Base-by-base conservation (phyloP, 176 grass and related monocot genomes). In the Triticum timopheevii region DNA sequence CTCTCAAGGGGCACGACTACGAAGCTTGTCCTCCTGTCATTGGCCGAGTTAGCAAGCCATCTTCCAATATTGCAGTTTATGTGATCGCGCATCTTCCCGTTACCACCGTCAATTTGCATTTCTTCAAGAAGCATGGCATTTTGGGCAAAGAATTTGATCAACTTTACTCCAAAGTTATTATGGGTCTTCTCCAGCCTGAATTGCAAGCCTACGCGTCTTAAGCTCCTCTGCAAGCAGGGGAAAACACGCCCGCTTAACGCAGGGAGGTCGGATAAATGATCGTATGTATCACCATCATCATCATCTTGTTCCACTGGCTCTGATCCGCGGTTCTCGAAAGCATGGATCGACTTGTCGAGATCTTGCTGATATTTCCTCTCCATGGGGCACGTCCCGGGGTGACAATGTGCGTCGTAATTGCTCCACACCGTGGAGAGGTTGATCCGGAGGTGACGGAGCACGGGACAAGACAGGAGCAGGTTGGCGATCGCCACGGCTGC, bases 321-420 rank as follows among this genome's bases (percentile, higher is more conserved):
- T 25, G 39, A 44, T 73, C 38, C 7, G 2, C 38, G 69, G 6
- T 73, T 44, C 10, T 44, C 7, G 2, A 73, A 73, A 24, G 1
- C 10, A 44, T 73, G 38, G 19, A 73, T 44, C 0, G 69, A 73
- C 10, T 73, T 73, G 22, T 44, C 3, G 2, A 73, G 22, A 73
- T 73, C 69, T 0, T 44, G 38, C 3, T 2, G 38, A 44, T 8
- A 73, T 24, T 73, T 73, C 38, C 10, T 73, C 38, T 73, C 69
- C 69, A 73, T 0, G 36, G n/a, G 3, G 11, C 11, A 8, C 7
- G 5, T 42, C 36, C 10, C 22, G 10, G 1, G 3, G 0, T 3
- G 19, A 23, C 1, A 0, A 17, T 6, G 4, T 13, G 20, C 40
- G 0, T 12, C 5, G 0, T 1, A 6, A 72, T 13, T 0, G 10